Percentiles rank a stretch among this genome's conserved stretches.
These are phyloP conservation scores for Penicillium verrucosum DNA, from an alignment of 2,329 filamentous ascomycete genomes.

Conservation along the genomic window DNA sequence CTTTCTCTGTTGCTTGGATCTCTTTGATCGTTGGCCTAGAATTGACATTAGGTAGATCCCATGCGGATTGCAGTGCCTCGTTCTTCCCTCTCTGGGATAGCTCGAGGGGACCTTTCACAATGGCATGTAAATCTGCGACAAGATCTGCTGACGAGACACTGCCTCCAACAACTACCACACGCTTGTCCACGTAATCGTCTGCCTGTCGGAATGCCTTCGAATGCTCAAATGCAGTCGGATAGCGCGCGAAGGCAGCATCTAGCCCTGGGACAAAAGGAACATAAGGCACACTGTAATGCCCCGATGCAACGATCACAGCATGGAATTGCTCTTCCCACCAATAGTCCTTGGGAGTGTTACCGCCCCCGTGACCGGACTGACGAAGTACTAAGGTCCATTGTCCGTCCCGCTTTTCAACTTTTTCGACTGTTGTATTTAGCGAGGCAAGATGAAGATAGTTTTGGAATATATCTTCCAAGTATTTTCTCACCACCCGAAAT, in stretches of 20 bases:
- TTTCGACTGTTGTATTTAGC: conserved; percentile 34
- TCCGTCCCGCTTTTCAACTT: conserved; percentile 16
- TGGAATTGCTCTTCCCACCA: conserved; percentile 45
- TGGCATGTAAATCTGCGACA: conserved; percentile 22
- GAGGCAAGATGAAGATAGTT: conserved; percentile 28
- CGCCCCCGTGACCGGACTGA: conserved; percentile 10
- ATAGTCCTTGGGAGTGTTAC: conserved; percentile 22
- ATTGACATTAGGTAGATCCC: conserved; percentile 25
- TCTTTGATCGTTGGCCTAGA: conserved; percentile 18
- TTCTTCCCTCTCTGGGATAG: conserved; percentile 21
- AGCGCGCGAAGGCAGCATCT: conserved; percentile 26
- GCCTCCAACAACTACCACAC: conserved; percentile 30
- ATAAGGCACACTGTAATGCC: conserved; percentile 43
- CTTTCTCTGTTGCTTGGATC: background rate
- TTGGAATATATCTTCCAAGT: conserved; percentile 25
- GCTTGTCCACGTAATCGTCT: conserved; percentile 38
- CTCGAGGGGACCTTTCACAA: conserved; percentile 23
- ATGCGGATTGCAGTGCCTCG: conserved; percentile 19
- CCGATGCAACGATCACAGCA: conserved; percentile 42
- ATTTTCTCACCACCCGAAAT: conserved; percentile 22
- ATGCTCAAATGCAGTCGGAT: conserved; percentile 38
- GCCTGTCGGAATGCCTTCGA: conserved; percentile 35
- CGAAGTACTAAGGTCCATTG: conserved; percentile 34
- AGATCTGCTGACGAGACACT: conserved; percentile 31
- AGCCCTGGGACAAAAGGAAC: conserved; percentile 40